Evolutionary conservation across 2,329 filamentous ascomycete species (phyloP).

Genomic region (Knufia fluminis): DNA sequence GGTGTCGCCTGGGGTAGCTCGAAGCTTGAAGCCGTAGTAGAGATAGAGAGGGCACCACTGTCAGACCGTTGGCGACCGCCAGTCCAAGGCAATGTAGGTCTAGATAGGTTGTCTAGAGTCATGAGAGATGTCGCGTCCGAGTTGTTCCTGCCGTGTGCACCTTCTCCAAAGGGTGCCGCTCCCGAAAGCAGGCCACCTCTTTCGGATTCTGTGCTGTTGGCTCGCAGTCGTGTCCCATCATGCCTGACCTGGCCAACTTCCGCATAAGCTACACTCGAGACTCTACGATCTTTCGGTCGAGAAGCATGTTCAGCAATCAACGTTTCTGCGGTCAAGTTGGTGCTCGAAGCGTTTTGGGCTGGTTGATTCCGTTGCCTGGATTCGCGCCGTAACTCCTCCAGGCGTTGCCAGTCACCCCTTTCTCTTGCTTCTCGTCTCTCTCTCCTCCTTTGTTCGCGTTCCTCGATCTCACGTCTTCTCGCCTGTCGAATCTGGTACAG

Average conservation of each 20-base stretch:
- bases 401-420: slow-evolving; percentile 57
- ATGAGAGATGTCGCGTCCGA: slow-evolving; percentile 16
- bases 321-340: slow-evolving; percentile 27
- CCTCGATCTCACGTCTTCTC: slow-evolving; percentile 63
- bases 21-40: slow-evolving; percentile 19
- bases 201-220: slow-evolving; percentile 39
- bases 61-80: slow-evolving; percentile 27
- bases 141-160: slow-evolving; percentile 12
- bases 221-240: slow-evolving; percentile 40
- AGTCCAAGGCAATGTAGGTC: slow-evolving; percentile 22
- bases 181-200: slow-evolving; percentile 36
- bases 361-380: slow-evolving; percentile 40
- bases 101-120: slow-evolving; percentile 16
- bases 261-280: slow-evolving; percentile 41
- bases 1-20: slow-evolving; percentile 9
- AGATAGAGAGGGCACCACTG: slow-evolving; percentile 29
- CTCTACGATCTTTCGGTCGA: slow-evolving; percentile 35
- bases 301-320: slow-evolving; percentile 37
- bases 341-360: slow-evolving; percentile 13
- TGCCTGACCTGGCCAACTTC: slow-evolving; percentile 40
- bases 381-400: slow-evolving; percentile 54
- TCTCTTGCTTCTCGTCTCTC: slow-evolving; percentile 62
- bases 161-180: slow-evolving; percentile 28
- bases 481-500: slow-evolving; percentile 80
- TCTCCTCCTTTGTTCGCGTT: slow-evolving; percentile 66